Evolutionary conservation across 1,139 yeast genomes (phyloP).

Genomic region (Diutina ranongensis): DNA sequence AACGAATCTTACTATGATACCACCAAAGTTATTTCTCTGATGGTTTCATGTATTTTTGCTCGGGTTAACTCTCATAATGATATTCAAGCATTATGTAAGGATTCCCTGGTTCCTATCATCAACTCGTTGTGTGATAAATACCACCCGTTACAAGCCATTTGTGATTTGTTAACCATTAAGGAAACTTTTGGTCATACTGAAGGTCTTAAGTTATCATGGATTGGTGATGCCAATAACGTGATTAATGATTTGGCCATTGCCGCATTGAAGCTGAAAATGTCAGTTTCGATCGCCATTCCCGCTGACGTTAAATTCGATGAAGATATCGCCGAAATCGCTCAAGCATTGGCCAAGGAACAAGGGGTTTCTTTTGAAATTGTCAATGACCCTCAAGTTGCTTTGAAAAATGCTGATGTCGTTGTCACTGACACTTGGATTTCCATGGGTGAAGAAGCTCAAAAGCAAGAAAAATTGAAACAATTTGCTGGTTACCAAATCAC

Average conservation of each 20-base stretch:
- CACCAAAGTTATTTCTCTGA: conserved; percentile 78
- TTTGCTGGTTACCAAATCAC: conserved; percentile 83
- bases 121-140: conserved; percentile 86
- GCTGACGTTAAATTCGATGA: conserved; percentile 51
- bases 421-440: conserved; percentile 98
- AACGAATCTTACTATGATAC: conserved; percentile 87
- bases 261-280: conserved; percentile 72
- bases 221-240: conserved; percentile 94
- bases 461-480: conserved; percentile 56
- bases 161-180: conserved; percentile 78
- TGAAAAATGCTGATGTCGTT: conserved; percentile 60
- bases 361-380: conserved; percentile 49
- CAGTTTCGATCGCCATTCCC: conserved; percentile 80
- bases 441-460: conserved; percentile 92
- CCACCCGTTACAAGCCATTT: conserved; percentile 92
- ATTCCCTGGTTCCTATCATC: conserved; percentile 81
- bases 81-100: conserved; percentile 60
- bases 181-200: conserved; percentile 53
- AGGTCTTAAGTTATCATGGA: conserved; percentile 82
- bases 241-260: conserved; percentile 92
- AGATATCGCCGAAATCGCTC: conserved; percentile 46
- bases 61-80: conserved; percentile 82
- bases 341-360: conserved; percentile 29
- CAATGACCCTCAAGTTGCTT: conserved; percentile 64
- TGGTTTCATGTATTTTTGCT: conserved; percentile 95